phyloP scores from a whole-genome alignment of 352 stramenopile genomes.

The Lagenidium sp. region DNA sequence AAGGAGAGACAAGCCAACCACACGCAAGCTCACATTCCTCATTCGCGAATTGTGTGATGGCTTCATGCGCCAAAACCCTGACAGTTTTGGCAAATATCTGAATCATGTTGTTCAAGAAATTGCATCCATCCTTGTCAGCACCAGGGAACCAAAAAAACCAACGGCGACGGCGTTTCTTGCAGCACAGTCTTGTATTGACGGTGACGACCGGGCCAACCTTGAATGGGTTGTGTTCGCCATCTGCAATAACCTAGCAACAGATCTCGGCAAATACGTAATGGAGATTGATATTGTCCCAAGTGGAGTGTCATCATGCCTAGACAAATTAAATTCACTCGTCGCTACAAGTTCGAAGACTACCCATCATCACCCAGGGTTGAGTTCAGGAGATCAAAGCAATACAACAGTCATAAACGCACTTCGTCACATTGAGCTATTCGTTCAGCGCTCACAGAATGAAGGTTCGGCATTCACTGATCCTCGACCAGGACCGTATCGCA shows the following conservation, averaged over 20 bases:
- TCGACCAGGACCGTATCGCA: too few relatives aligned
- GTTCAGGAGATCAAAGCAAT: background rate
- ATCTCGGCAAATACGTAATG: slow-evolving; percentile 62
- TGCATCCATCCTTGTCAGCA: slow-evolving; percentile 37
- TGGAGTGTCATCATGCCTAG: slow-evolving; percentile 49
- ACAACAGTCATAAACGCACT: slow-evolving; percentile 12
- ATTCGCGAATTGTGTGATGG: slow-evolving; percentile 51
- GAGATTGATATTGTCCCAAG: slow-evolving; percentile 51
- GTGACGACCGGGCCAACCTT: slow-evolving; percentile 53
- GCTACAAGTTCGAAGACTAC: slow-evolving; percentile 4
- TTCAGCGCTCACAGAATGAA: slow-evolving; percentile 29
- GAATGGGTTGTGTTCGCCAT: slow-evolving; percentile 75
- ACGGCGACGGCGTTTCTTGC: slow-evolving; percentile 12
- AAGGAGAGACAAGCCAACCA: slow-evolving; percentile 10
- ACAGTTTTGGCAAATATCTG: slow-evolving; percentile 76
- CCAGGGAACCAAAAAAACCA: slow-evolving; percentile 5
- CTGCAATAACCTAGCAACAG: slow-evolving; percentile 60
- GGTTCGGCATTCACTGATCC: slow-evolving; percentile 51
- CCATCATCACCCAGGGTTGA: too few relatives aligned
- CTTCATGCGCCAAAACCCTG: slow-evolving; percentile 41
- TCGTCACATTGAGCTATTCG: slow-evolving; percentile 53
- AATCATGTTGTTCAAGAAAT: slow-evolving; percentile 71
- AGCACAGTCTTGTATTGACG: too few relatives aligned
- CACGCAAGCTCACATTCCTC: slow-evolving; percentile 30
- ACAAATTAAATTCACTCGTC: slow-evolving; percentile 62